phyloP scores from a whole-genome alignment of 371 early-diverging fungal species.

The Rhizopus sp. region DNA sequence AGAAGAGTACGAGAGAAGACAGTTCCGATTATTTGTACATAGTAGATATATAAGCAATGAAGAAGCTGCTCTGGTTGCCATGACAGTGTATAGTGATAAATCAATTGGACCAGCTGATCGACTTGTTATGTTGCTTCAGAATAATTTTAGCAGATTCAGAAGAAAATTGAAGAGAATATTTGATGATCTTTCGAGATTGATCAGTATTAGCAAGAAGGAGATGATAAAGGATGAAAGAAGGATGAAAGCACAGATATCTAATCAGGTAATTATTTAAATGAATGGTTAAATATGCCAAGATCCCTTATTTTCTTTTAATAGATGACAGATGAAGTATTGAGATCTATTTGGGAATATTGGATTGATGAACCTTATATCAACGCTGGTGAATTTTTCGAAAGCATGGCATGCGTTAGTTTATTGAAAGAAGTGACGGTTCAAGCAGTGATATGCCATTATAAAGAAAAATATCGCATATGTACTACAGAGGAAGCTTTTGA shows the following conservation, averaged over 20 bases:
- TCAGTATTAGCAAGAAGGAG: constrained; percentile 6
- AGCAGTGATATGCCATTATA: constrained; percentile 14
- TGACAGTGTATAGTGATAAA: constrained; percentile 25
- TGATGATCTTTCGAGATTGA: not conserved
- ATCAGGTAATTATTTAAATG: constrained; percentile 10
- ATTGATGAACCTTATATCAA: constrained; percentile 35
- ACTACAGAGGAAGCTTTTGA: constrained; percentile 9
- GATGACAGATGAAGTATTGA: constrained; percentile 22
- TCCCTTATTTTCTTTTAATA: not conserved
- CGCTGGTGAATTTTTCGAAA: constrained; percentile 28
- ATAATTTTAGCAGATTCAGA: constrained; percentile 19
- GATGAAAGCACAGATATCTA: not conserved
- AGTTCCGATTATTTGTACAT: constrained; percentile 39
- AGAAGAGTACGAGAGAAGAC: constrained; percentile 40
- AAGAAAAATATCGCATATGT: constrained; percentile 9
- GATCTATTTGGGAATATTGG: constrained; percentile 39
- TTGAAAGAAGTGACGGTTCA: constrained; percentile 28
- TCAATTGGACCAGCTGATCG: constrained; percentile 5
- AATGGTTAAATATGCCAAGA: not conserved
- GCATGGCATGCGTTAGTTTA: constrained; percentile 19
- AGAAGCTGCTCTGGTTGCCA: constrained; percentile 30
- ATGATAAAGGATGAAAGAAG: constrained; percentile 3
- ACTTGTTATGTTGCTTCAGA: constrained; percentile 15
- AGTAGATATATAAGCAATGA: constrained; percentile 39
- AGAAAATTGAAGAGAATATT: constrained; percentile 16